Evolutionary conservation across 1,284 basidiomycete species (phyloP), one percentile per base, ranked within the genome.

Genomic region (Cryptococcus sp.): DNA sequence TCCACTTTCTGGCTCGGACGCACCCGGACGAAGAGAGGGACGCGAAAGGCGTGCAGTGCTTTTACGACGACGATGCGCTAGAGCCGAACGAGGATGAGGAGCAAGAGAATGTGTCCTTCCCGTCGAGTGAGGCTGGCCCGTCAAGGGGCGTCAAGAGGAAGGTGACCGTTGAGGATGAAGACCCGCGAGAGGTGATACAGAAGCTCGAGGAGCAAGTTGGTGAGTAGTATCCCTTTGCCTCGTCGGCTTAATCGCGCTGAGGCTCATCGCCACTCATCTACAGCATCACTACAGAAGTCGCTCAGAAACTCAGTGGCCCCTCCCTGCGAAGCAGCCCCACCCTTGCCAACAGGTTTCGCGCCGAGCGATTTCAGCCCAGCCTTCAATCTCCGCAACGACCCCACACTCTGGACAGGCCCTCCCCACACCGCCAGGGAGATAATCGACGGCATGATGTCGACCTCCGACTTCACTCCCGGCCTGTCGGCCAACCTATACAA

Each of bases 1-100:
- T 55, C 38, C 55, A 60, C 18, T 67, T 66, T 43, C 52, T 61
- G 5, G 53, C 57, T 16, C 20, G 64, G 21, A 72, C 70, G 0
- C 66, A 71, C 36, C 71, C 71, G 2, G 66, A 72, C 33, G 57
- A 61, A 11, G 62, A 65, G 39, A 64, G 70, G 33, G 70, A 72
- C 39, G 55, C 63, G 0, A 56, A 60, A n/a, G 71, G 69, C 18
- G 62, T 73, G 4, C 65, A 68, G 43, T 71, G 70, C 45, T 59
- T 50, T 20, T 71, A 73, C 38, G 65, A 69, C 11, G 65, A 70
- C 11, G 63, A 60, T n/a, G 63, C 50, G 1, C 49, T 52, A 6
- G 24, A 20, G 45, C 37, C 40, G 28, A 16, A 24, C 33, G 44
- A 48, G 28, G 28, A 33, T 5, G 28, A 48, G 13, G 35, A 21